Evolutionary conservation across 176 grass and related monocot genomes (phyloP).

Genomic region (Metroxylon sagu): DNA sequence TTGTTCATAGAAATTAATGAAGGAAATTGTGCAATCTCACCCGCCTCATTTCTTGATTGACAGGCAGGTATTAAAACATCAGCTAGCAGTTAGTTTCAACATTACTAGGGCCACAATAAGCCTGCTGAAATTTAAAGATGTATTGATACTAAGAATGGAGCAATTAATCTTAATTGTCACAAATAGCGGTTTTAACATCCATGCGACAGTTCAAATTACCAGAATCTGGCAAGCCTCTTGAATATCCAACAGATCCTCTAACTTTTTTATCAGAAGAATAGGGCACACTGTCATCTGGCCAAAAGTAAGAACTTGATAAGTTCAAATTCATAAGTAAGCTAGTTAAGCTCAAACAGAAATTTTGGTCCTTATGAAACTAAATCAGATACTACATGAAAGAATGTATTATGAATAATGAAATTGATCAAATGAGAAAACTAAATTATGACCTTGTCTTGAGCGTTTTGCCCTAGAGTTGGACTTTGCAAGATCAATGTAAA

Average conservation of each 20-base stretch:
- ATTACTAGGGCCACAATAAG: too few species aligned
- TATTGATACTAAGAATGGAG: not conserved
- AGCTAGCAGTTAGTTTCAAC: too few species aligned
- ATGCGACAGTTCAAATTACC: constrained; percentile 35
- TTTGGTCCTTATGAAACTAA: too few species aligned
- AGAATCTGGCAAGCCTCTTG: constrained; percentile 54
- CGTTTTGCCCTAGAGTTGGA: constrained; percentile 90
- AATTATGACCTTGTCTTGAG: constrained; percentile 52
- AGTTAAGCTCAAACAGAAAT: too few species aligned
- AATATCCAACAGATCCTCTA: constrained; percentile 28
- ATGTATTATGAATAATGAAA: not conserved
- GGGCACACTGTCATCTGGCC: constrained; percentile 30
- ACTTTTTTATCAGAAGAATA: constrained; percentile 43
- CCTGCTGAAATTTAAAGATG: not conserved
- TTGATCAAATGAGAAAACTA: not conserved
- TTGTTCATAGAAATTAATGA: too few species aligned
- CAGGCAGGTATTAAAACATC: too few species aligned
- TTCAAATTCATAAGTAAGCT: not conserved
- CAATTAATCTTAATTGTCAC: constrained; percentile 1
- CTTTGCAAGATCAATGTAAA: constrained; percentile 87
- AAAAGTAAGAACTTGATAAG: constrained; percentile 1
- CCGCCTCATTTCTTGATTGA: too few species aligned
- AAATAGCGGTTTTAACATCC: not conserved
- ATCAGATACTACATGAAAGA: too few species aligned
- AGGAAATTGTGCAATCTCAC: too few species aligned